Conservation (phyloP, 192 early-diverging fungal species). For the Backusella parvicylindrica region DNA sequence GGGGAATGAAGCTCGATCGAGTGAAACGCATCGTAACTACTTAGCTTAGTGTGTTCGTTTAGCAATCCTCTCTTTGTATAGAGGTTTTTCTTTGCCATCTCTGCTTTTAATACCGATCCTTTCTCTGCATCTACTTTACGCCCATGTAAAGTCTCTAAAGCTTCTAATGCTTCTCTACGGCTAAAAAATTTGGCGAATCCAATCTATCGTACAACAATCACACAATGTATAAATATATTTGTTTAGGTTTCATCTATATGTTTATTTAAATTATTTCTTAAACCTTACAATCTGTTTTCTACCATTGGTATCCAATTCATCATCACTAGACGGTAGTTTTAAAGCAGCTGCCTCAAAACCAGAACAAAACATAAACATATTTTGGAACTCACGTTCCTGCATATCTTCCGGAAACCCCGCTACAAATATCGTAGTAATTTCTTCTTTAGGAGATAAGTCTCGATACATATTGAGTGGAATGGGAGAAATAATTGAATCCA, state of each 20-base stretch:
- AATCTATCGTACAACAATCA: constrained; percentile 59
- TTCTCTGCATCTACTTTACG: constrained; percentile 87
- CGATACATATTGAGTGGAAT: constrained; percentile 1
- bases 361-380: constrained; percentile 96
- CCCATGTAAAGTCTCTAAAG: constrained; percentile 85
- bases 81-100: constrained; percentile 99
- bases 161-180: constrained; percentile 84
- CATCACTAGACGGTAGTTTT: constrained; percentile 78
- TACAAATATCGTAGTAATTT: constrained; percentile 98
- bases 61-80: constrained; percentile 77
- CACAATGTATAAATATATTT: neutral
- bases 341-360: constrained; percentile 97
- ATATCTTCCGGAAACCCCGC: constrained; percentile 99
- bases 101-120: constrained; percentile 83
- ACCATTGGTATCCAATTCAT: constrained; percentile 40
- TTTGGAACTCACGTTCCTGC: constrained; percentile 97
- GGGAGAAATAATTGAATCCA: constrained; percentile 1
- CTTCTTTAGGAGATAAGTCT: constrained; percentile 50
- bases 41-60: constrained; percentile 10
- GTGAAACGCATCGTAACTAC: neutral
- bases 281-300: constrained; percentile 48
- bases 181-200: constrained; percentile 98
- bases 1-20: neutral
- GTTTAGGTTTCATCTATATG: neutral
- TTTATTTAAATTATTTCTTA: constrained; percentile 76